Conservation (phyloP, 352 stramenopile genomes). For the Phytophthora macrochlamydospora region DNA sequence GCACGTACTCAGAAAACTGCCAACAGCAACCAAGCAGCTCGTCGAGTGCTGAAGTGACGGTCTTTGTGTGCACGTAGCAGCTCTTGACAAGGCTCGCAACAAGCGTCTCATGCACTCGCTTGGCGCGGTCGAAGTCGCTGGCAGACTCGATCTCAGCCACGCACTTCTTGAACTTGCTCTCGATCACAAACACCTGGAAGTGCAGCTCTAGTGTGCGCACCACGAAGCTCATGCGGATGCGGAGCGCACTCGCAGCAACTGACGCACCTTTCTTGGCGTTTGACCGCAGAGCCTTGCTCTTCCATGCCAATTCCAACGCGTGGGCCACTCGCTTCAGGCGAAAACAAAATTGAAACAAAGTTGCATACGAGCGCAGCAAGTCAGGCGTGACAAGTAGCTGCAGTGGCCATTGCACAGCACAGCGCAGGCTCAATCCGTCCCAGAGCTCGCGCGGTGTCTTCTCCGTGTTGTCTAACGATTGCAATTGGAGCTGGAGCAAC, state of each 20-base stretch:
- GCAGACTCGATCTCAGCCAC: constrained; percentile 52
- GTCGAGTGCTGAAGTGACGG: constrained; percentile 59
- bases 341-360: constrained; percentile 84
- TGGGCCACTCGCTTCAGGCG: constrained; percentile 74
- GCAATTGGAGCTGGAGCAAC: constrained; percentile 25
- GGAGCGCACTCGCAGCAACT: constrained; percentile 44
- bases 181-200: constrained; percentile 83
- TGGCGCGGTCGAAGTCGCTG: constrained; percentile 71
- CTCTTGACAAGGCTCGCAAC: constrained; percentile 68
- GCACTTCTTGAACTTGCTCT: constrained; percentile 65
- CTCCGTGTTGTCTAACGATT: constrained; percentile 40
- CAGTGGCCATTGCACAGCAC: constrained; percentile 66
- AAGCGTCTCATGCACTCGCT: constrained; percentile 73
- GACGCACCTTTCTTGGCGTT: constrained; percentile 20
- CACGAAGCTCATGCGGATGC: constrained; percentile 77
- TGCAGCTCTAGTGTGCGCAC: constrained; percentile 74
- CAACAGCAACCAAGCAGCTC: constrained; percentile 70
- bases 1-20: constrained; percentile 71
- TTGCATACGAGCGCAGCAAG: constrained; percentile 60
- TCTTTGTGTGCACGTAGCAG: constrained; percentile 75
- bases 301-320: constrained; percentile 73
- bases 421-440: constrained; percentile 54
- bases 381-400: constrained; percentile 67
- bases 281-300: constrained; percentile 42
- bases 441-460: constrained; percentile 62